Evolutionary conservation across 257 asterid species (phyloP).

Genomic region (Sherardia arvensis): DNA sequence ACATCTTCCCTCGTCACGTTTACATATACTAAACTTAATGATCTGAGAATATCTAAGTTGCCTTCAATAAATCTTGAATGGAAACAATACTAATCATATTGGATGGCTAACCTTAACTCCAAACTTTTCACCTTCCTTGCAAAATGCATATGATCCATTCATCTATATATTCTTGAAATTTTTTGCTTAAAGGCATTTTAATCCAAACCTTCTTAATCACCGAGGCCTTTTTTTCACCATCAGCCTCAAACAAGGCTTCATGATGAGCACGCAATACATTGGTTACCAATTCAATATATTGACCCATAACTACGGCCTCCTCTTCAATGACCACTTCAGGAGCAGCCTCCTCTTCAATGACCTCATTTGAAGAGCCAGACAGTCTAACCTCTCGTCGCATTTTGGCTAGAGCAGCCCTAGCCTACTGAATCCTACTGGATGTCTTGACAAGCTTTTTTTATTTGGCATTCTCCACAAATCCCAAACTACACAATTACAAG

Average conservation of each 20-base stretch:
- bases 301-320: too few relatives aligned
- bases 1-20: background rate
- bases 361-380: too few relatives aligned
- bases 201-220: background rate
- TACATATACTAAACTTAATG: background rate
- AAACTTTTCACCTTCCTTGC: background rate
- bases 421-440: too few relatives aligned
- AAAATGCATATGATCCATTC: background rate
- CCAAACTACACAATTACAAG: too few relatives aligned
- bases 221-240: background rate
- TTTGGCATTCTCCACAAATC: too few relatives aligned
- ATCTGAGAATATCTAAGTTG: background rate
- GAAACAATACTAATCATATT: background rate
- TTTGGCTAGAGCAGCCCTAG: too few relatives aligned
- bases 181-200: background rate
- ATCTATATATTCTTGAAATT: background rate
- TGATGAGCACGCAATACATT: background rate
- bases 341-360: too few relatives aligned
- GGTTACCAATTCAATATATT: background rate
- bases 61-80: background rate
- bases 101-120: background rate
- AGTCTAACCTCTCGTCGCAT: too few relatives aligned
- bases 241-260: background rate
- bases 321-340: too few relatives aligned
- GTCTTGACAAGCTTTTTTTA: too few relatives aligned